Base-by-base conservation (phyloP, 2,329 filamentous ascomycete species). In the Coniochaeta sp. region DNA sequence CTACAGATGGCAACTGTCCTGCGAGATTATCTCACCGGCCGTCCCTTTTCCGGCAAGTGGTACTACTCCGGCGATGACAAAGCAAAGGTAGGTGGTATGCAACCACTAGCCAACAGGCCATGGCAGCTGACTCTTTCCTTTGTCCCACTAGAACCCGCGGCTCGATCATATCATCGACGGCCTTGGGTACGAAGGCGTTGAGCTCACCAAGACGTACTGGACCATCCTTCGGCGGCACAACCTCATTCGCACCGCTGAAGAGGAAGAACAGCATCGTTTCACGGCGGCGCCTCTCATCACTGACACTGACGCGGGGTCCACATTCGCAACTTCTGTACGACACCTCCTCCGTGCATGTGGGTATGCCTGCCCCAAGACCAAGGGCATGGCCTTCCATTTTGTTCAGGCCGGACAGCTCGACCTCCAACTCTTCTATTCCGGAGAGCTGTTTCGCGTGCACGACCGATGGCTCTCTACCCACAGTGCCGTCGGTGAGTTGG, bases 181-280 rank as follows among this genome's bases (percentile, higher is more conserved):
- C 7, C 61, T 69, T 24, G 63, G 59, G 11, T 60, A 56, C 58
- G 59, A 64, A 28, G 63, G 65, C 40, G 55, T 62, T 14, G 57
- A 63, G 58, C 52, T 68, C 12, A 60, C 61, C 1, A 57, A 62
- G 5, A 19, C 54, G 1, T 68, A 68, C 61, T 69, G 68, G 67
- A 14, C 9, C 11, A 62, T 69, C 52, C 54, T 69, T 6, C 24
- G 43, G 3, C 7, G 56, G 34, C 33, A 62, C 58, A 34, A 34
- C 5, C 50, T 66, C 6, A 34, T 69, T 19, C 62, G 58, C 40
- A 68, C 65, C 5, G 65, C 62, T 1, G 60, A 62, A 9, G 64
- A 67, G 59, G 64, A 66, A 43, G 64, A 63, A 52, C 56, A 56
- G 31, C 60, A 57, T 26, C 61, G 47, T 2, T 67, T 68, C 50